These are phyloP conservation scores for Sarcomyxa edulis DNA, from an alignment of 768 basidiomycete species.

Conservation along the genomic window DNA sequence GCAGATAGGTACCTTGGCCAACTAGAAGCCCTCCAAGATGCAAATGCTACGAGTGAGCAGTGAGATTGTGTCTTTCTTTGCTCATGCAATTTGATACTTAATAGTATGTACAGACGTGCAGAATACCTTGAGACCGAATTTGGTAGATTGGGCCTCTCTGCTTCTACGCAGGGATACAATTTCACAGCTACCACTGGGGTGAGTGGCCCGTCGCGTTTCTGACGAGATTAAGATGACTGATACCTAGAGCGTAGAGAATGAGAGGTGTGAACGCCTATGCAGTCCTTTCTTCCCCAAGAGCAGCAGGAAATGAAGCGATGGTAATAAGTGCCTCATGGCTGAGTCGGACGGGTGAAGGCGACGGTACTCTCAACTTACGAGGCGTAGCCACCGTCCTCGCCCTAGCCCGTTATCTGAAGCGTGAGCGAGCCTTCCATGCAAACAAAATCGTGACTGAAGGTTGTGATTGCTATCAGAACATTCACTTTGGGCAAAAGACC, in stretches of 20 bases:
- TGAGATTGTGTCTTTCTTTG: constrained; percentile 32
- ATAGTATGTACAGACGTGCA: constrained; percentile 49
- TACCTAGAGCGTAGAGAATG: constrained; percentile 36
- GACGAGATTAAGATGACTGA: too few species aligned
- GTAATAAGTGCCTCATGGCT: constrained; percentile 90
- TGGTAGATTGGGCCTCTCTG: constrained; percentile 63
- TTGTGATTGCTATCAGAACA: constrained; percentile 44
- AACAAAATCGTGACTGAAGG: constrained; percentile 1
- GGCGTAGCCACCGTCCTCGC: constrained; percentile 84
- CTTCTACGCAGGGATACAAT: constrained; percentile 65
- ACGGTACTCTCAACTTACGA: constrained; percentile 67
- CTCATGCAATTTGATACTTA: constrained; percentile 2
- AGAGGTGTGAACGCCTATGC: constrained; percentile 82
- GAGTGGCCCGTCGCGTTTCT: constrained; percentile 17
- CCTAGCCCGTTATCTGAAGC: constrained; percentile 78
- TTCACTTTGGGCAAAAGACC: constrained; percentile 93
- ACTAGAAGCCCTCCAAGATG: constrained; percentile 56
- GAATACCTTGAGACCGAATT: constrained; percentile 60
- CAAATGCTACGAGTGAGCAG: constrained; percentile 67
- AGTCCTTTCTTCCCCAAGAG: constrained; percentile 74
- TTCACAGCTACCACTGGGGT: constrained; percentile 53
- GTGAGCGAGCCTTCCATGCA: constrained; percentile 35
- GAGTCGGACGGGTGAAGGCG: constrained; percentile 55
- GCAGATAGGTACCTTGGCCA: constrained; percentile 79
- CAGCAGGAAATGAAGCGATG: constrained; percentile 92